A percentile compares a stretch with the other conserved stretches of the same genome.
Evolutionary conservation across 2,329 filamentous ascomycete species (phyloP).

Genomic region (Leptographium radiaticola): DNA sequence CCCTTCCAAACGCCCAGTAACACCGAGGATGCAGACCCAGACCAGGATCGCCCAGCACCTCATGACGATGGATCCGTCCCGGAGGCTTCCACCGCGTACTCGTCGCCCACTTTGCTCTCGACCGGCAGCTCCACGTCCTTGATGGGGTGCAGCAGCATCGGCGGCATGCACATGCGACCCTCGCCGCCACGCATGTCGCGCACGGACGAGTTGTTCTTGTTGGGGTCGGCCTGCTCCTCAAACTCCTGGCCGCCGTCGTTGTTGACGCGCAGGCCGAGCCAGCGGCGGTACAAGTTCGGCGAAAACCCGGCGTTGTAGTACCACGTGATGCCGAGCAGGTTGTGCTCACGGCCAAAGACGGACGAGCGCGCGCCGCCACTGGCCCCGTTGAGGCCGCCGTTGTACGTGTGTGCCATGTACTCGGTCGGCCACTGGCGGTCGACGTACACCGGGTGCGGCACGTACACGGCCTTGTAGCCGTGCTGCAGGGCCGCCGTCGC

Average conservation of each 20-base stretch:
- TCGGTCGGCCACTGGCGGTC: slow-evolving; percentile 75
- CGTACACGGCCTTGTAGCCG: slow-evolving; percentile 84
- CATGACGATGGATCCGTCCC: slow-evolving; percentile 37
- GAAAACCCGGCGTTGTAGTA: slow-evolving; percentile 83
- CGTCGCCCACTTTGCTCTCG: slow-evolving; percentile 38
- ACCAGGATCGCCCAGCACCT: neutral
- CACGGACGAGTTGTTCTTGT: slow-evolving; percentile 33
- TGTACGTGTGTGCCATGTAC: slow-evolving; percentile 68
- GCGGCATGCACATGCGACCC: slow-evolving; percentile 81
- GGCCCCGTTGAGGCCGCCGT: slow-evolving; percentile 62
- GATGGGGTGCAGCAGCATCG: slow-evolving; percentile 79
- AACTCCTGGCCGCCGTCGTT: slow-evolving; percentile 68
- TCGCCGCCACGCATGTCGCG: slow-evolving; percentile 51
- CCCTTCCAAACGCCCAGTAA: neutral
- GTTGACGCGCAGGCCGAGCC: slow-evolving; percentile 71
- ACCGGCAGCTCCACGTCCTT: slow-evolving; percentile 61
- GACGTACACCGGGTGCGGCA: slow-evolving; percentile 77
- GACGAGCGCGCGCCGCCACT: slow-evolving; percentile 60
- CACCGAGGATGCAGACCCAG: neutral
- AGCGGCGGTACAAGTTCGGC: slow-evolving; percentile 68
- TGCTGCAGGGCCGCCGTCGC: slow-evolving; percentile 79
- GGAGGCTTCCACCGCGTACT: slow-evolving; percentile 27
- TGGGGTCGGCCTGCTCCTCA: slow-evolving; percentile 45
- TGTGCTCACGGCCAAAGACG: slow-evolving; percentile 77
- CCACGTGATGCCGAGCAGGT: slow-evolving; percentile 77